Evolutionary conservation across 2,329 filamentous ascomycete species (phyloP), one percentile per base, ranked within the genome.

Genomic region (Alternaria arbusti): DNA sequence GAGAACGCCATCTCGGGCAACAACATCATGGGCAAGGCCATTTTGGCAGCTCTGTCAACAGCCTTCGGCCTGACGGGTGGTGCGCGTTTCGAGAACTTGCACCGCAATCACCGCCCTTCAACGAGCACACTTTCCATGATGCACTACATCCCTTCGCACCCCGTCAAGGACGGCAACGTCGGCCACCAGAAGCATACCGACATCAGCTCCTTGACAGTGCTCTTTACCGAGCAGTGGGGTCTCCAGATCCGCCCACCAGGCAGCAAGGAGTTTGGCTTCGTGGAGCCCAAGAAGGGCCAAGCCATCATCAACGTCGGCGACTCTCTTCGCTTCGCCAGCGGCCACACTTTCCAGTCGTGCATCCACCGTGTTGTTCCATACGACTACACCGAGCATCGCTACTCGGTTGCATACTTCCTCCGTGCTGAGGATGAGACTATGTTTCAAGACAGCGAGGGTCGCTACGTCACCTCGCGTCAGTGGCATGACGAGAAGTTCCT

Each of bases 251-350:
- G 84, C 4, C 84, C 85, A 0, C 86, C 86, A 3, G 83, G 82
- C 17, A 86, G 76, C 45, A 67, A 68, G 10, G 74, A 77, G 59
- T 70, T 77, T 52, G 74, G 75, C n/a, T 77, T 77, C 52, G 84
- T 88, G 10, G 83, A 79, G 61, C 86, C 87, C 54, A 82, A 82
- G 70, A 72, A 77, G 0, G 85, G 85, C 60, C 82, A 80, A 66
- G 87, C 86, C 30, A 82, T 89, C 70, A 81, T 88, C 68, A 85
- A 89, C 75, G 84, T 89, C 15, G 87, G 87, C 62, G 87, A 89
- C 80, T 86, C 85, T 25, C 81, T 89, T 65, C 83, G 86, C 46
- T 88, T 88, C 69, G 83, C 84, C 3, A 84, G 81, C 61, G 84
- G 82, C 46, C 83, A 84, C 76, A 85, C 81, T 61, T 82, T 88